phyloP scores from a whole-genome alignment of 306 rosid species.

The Cucumis cinereus region DNA sequence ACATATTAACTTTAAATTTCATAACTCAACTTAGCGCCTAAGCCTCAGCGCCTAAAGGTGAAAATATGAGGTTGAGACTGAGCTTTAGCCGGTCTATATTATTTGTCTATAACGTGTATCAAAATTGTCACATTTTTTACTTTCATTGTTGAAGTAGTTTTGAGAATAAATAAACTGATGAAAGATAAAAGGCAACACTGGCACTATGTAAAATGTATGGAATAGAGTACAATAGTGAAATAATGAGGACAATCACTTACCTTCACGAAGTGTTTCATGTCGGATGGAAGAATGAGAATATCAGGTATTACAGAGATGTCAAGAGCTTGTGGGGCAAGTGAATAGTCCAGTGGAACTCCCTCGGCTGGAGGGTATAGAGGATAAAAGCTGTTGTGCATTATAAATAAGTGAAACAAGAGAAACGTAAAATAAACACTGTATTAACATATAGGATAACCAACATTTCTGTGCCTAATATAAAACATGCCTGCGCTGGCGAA shows the following conservation, averaged over 20 bases:
- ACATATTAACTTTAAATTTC: too few relatives aligned
- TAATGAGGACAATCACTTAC: slow-evolving; percentile 22
- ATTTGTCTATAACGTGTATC: neutral
- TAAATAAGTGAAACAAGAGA: neutral
- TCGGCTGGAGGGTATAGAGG: slow-evolving; percentile 88
- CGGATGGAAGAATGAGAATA: slow-evolving; percentile 83
- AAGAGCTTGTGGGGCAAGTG: slow-evolving; percentile 74
- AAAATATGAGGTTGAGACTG: neutral
- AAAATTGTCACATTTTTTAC: neutral
- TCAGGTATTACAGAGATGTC: slow-evolving; percentile 59
- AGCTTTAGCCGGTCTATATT: neutral
- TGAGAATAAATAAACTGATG: neutral
- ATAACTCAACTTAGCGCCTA: too few relatives aligned
- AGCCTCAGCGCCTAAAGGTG: neutral
- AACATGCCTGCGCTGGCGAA: slow-evolving; percentile 60
- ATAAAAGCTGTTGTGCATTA: slow-evolving; percentile 58
- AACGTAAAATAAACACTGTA: neutral
- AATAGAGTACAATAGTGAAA: too few relatives aligned
- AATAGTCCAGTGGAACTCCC: slow-evolving; percentile 72
- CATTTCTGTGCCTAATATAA: neutral
- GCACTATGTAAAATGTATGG: neutral
- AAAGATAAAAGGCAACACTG: neutral
- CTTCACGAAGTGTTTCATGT: slow-evolving; percentile 74
- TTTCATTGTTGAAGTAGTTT: neutral
- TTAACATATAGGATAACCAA: neutral